A percentile compares a stretch with the other conserved stretches of the same genome.
Conservation (phyloP, 192 early-diverging fungal species). For the Phycomyces blakesleeanus region DNA sequence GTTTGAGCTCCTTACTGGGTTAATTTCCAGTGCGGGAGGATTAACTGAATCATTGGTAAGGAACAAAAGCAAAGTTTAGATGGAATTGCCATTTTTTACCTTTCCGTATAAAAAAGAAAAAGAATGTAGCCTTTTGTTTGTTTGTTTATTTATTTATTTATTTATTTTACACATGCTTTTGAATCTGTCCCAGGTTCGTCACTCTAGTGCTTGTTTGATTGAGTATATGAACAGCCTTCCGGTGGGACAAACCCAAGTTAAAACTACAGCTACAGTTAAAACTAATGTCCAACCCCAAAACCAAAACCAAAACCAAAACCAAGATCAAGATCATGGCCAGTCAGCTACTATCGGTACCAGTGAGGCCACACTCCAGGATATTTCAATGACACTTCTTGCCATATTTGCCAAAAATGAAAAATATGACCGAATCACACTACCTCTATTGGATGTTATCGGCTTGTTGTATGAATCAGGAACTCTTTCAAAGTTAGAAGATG, state of each 20-base stretch:
- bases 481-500: conserved; percentile 29
- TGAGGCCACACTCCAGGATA: conserved; percentile 36
- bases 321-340: conserved; percentile 1
- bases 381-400: conserved; percentile 39
- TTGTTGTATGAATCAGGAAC: conserved; percentile 56
- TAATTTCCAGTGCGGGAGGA: conserved; percentile 77
- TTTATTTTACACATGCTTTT: not conserved
- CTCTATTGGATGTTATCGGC: conserved; percentile 66
- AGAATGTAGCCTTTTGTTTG: too few relatives aligned
- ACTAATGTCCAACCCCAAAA: too few relatives aligned
- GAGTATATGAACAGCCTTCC: conserved; percentile 55
- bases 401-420: conserved; percentile 42
- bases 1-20: conserved; percentile 56
- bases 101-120: too few relatives aligned
- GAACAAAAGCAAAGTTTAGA: not conserved
- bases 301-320: too few relatives aligned
- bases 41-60: conserved; percentile 73
- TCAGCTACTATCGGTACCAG: too few relatives aligned
- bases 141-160: not conserved
- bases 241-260: too few relatives aligned
- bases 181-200: conserved; percentile 47
- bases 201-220: conserved; percentile 59
- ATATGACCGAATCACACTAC: conserved; percentile 64
- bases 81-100: not conserved
- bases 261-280: too few relatives aligned